These are phyloP conservation scores for Xylaria sp. DNA, from an alignment of 2,329 filamentous ascomycete species.

Conservation along the genomic window DNA sequence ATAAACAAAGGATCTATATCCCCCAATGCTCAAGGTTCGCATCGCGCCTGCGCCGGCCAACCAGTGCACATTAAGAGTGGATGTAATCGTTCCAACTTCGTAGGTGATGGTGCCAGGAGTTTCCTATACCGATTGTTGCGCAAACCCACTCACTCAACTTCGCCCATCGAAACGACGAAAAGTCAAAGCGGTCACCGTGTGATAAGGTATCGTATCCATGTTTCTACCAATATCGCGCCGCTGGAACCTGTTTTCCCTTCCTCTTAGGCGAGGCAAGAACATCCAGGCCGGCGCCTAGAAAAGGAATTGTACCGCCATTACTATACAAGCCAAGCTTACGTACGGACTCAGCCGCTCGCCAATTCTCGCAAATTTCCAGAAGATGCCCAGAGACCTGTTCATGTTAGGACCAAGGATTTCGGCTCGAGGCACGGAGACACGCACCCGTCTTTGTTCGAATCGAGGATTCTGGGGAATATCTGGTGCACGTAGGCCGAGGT, in stretches of 20 bases:
- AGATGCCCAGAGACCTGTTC: slow-evolving; percentile 75
- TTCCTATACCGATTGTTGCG: neutral
- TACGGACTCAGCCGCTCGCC: slow-evolving; percentile 94
- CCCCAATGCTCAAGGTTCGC: neutral
- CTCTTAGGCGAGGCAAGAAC: neutral
- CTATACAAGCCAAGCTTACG: slow-evolving; percentile 87
- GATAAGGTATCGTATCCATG: neutral
- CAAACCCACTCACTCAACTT: neutral
- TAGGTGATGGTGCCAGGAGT: neutral
- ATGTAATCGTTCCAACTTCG: neutral
- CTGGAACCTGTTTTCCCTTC: neutral
- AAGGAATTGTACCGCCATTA: slow-evolving; percentile 75
- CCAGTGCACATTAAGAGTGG: neutral
- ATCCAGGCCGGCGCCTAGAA: neutral
- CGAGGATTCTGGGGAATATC: slow-evolving; percentile 85
- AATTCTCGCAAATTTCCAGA: slow-evolving; percentile 94
- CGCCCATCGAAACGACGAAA: neutral
- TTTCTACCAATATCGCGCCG: neutral
- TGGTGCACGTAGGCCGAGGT: slow-evolving; percentile 93
- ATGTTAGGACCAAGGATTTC: slow-evolving; percentile 15
- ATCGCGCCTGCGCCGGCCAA: neutral
- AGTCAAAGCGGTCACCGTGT: neutral
- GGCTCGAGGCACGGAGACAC: slow-evolving; percentile 24
- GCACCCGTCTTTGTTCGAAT: slow-evolving; percentile 90
- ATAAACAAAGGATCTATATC: neutral